Percentiles rank a stretch among this genome's conserved stretches.
phyloP scores from a whole-genome alignment of 2,329 filamentous ascomycete species.

The Xylaria sp. region DNA sequence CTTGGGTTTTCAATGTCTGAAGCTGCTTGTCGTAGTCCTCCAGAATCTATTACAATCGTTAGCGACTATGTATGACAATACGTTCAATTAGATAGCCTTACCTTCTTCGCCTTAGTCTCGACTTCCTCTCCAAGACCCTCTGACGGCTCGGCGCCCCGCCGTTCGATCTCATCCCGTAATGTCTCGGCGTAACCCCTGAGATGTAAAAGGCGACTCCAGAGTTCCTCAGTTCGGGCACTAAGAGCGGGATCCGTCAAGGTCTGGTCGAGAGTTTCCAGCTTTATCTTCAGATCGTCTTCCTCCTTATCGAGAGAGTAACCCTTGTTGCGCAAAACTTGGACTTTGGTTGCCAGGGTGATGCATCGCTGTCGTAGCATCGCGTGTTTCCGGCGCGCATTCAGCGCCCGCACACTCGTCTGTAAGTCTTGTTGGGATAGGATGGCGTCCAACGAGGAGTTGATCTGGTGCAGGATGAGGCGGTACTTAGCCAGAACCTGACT shows the following conservation, averaged over 20 bases:
- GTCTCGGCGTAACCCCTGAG: slow-evolving; percentile 67
- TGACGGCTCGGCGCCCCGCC: slow-evolving; percentile 51
- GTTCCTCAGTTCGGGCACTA: slow-evolving; percentile 71
- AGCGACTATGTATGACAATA: slow-evolving; percentile 4
- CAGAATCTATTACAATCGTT: slow-evolving; percentile 52
- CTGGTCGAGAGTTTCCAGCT: slow-evolving; percentile 63
- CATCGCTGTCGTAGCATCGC: slow-evolving; percentile 67
- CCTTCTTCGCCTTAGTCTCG: slow-evolving; percentile 69
- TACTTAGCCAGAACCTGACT: slow-evolving; percentile 63
- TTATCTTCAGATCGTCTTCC: slow-evolving; percentile 72
- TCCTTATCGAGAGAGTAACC: slow-evolving; percentile 75
- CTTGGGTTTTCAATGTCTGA: slow-evolving; percentile 66
- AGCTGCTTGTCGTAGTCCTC: slow-evolving; percentile 80
- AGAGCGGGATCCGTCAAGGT: slow-evolving; percentile 69
- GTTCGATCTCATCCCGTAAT: slow-evolving; percentile 68
- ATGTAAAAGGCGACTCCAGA: slow-evolving; percentile 76
- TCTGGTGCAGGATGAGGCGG: slow-evolving; percentile 68
- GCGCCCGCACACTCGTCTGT: slow-evolving; percentile 65
- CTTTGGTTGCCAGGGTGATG: slow-evolving; percentile 68
- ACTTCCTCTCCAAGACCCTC: slow-evolving; percentile 63
- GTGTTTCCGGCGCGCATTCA: slow-evolving; percentile 68
- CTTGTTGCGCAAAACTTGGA: slow-evolving; percentile 73
- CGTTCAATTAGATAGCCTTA: slow-evolving; percentile 34
- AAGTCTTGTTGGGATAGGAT: slow-evolving; percentile 74
- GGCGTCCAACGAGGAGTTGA: slow-evolving; percentile 67